Evolutionary conservation across 2,329 filamentous ascomycete genomes (phyloP).

Genomic region (Lachnellula occidentalis): DNA sequence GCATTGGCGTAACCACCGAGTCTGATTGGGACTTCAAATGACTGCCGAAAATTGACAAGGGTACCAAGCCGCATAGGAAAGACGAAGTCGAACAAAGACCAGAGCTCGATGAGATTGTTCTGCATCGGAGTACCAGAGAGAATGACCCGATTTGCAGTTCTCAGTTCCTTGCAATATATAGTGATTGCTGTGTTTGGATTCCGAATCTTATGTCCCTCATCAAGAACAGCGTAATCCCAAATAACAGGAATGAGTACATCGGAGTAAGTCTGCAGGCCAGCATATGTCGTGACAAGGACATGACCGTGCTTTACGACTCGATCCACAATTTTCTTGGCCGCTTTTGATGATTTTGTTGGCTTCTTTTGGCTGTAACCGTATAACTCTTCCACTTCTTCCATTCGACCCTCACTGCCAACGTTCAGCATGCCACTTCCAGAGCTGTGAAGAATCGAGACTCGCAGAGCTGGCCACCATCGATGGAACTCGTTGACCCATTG

Average conservation of each 20-base stretch:
- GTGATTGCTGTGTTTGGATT: constrained; percentile 95
- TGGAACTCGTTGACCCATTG: constrained; percentile 99
- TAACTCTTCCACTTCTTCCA: constrained; percentile 50
- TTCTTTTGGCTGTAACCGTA: constrained; percentile 36
- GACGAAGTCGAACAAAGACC: constrained; percentile 97
- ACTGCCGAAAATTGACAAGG: constrained; percentile 79
- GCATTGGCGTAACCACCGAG: constrained; percentile 94
- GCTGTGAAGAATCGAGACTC: constrained; percentile 90
- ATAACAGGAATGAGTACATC: constrained; percentile 75
- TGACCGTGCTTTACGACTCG: constrained; percentile 80
- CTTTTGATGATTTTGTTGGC: constrained; percentile 53
- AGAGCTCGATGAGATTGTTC: constrained; percentile 90
- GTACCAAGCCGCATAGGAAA: constrained; percentile 94
- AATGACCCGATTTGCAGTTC: constrained; percentile 85
- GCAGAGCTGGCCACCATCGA: constrained; percentile 97
- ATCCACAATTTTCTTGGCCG: constrained; percentile 75
- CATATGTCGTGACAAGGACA: constrained; percentile 92
- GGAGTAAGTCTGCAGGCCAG: constrained; percentile 88
- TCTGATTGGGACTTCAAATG: constrained; percentile 92
- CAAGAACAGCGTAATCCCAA: constrained; percentile 91
- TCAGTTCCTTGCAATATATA: constrained; percentile 88
- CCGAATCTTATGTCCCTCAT: constrained; percentile 96
- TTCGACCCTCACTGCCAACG: constrained; percentile 56
- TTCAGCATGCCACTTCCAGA: constrained; percentile 97
- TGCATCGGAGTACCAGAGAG: constrained; percentile 96